Conservation (phyloP, 257 asterid species). For the Lycium barbarum region DNA sequence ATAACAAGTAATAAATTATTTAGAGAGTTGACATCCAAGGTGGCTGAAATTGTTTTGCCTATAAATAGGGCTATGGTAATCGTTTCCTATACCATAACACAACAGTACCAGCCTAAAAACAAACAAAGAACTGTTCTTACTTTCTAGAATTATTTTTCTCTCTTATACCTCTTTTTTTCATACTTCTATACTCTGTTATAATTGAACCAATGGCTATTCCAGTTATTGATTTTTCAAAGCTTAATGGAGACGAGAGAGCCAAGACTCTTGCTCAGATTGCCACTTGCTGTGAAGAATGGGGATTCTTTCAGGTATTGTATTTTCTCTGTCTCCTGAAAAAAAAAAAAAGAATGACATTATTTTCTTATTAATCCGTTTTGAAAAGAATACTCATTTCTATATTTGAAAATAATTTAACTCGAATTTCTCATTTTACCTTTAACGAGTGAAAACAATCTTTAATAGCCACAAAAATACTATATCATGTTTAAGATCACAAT, state of each 20-base stretch:
- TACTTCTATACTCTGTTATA: background rate
- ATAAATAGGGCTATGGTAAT: conserved; percentile 49
- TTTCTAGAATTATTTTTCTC: background rate
- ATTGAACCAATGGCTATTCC: conserved; percentile 72
- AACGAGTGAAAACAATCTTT: background rate
- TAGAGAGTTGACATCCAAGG: conserved; percentile 49
- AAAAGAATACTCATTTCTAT: background rate
- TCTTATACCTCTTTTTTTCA: background rate
- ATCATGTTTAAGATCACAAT: background rate
- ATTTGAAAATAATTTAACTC: background rate
- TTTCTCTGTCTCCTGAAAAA: background rate
- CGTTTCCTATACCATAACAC: conserved; percentile 34
- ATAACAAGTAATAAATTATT: background rate
- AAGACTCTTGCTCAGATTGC: conserved; percentile 67
- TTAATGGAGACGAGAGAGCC: conserved; percentile 75
- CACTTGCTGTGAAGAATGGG: conserved; percentile 84
- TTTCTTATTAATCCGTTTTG: background rate
- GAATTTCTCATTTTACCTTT: background rate
- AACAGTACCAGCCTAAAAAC: background rate
- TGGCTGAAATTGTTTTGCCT: conserved; percentile 43
- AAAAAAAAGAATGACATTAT: background rate
- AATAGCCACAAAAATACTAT: background rate
- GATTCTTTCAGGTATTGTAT: conserved; percentile 77
- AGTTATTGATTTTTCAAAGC: conserved; percentile 83
- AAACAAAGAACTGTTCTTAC: background rate